These are phyloP conservation scores for Cucurbita argyrosperma DNA, from an alignment of 306 rosid species.

Conservation along the genomic window DNA sequence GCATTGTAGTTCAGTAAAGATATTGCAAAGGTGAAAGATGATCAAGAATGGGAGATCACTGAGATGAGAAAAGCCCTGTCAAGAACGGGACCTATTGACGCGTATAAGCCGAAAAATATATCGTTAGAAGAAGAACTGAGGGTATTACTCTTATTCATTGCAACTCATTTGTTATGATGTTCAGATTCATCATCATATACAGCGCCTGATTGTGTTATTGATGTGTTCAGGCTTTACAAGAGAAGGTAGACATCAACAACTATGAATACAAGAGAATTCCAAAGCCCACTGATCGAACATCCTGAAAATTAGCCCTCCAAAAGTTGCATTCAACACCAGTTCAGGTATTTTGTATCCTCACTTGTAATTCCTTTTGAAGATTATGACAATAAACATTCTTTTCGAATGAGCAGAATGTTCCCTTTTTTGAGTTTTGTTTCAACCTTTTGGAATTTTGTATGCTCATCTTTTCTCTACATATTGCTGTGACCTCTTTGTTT, in stretches of 20 bases:
- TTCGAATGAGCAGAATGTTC: background rate
- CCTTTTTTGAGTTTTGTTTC: background rate
- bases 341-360: background rate
- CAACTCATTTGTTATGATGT: background rate
- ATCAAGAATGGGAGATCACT: conserved; percentile 76
- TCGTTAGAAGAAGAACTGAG: conserved; percentile 60
- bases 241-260: conserved; percentile 57
- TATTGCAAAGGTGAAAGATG: conserved; percentile 73
- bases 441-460: background rate
- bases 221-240: conserved; percentile 37
- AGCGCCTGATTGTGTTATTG: background rate
- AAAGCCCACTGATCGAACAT: conserved; percentile 37
- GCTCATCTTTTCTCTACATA: too few species aligned
- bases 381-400: background rate
- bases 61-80: conserved; percentile 67
- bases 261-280: conserved; percentile 70
- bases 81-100: conserved; percentile 56
- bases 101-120: conserved; percentile 56
- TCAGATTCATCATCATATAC: background rate
- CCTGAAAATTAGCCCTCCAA: background rate
- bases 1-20: conserved; percentile 52
- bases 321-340: background rate
- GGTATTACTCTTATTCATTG: conserved; percentile 20
- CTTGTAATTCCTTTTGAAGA: background rate
- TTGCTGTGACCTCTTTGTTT: too few species aligned